These are phyloP conservation scores for Trichoderma atrobrunneum DNA, from an alignment of 2,329 filamentous ascomycete genomes.

Conservation along the genomic window DNA sequence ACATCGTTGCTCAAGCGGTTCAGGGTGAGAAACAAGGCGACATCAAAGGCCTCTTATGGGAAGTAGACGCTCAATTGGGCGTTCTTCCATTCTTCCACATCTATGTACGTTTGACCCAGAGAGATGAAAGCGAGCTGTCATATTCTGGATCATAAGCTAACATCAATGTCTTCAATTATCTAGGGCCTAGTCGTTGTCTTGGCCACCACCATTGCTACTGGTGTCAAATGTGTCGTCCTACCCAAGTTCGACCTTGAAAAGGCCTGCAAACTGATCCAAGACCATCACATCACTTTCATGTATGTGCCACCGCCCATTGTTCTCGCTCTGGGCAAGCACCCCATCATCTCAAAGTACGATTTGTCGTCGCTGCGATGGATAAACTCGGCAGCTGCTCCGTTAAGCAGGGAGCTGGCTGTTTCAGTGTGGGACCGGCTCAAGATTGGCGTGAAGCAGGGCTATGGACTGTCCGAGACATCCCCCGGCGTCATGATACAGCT, in stretches of 20 bases:
- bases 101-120: conserved; percentile 56
- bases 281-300: conserved; percentile 69
- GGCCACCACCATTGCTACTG: conserved; percentile 44
- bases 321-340: conserved; percentile 75
- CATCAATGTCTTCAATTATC: background rate
- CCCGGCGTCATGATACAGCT: conserved; percentile 73
- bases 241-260: conserved; percentile 75
- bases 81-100: conserved; percentile 91
- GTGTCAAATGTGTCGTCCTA: conserved; percentile 70
- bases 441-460: conserved; percentile 86
- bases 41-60: conserved; percentile 51
- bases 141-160: background rate
- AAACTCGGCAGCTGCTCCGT: conserved; percentile 82
- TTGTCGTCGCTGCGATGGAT: conserved; percentile 76
- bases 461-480: conserved; percentile 83
- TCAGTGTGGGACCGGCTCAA: conserved; percentile 70
- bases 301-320: conserved; percentile 86
- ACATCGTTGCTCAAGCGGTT: conserved; percentile 72
- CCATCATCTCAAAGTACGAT: conserved; percentile 75
- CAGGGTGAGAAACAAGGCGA: conserved; percentile 53
- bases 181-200: conserved; percentile 35
- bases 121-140: background rate
- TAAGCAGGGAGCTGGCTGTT: conserved; percentile 77
- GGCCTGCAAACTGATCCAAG: conserved; percentile 74
- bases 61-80: conserved; percentile 70